phyloP scores from a whole-genome alignment of 2,329 filamentous ascomycete species.

The Aureobasidium leucospermi region DNA sequence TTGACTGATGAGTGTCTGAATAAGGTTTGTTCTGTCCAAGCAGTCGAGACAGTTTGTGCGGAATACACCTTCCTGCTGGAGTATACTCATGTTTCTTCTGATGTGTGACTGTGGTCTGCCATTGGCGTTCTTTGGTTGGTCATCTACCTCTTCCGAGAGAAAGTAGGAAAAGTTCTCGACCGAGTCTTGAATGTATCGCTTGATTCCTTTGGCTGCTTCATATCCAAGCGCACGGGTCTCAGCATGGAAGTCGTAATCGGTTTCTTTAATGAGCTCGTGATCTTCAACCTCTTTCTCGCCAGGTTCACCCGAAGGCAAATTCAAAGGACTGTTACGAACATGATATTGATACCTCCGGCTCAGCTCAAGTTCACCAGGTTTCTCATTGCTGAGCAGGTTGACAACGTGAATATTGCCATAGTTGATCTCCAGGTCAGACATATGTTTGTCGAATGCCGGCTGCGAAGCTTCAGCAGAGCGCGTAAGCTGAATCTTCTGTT shows the following conservation, averaged over 20 bases:
- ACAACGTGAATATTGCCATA: constrained; percentile 91
- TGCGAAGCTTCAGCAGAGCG: constrained; percentile 85
- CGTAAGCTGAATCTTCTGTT: constrained; percentile 90
- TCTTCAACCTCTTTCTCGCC: constrained; percentile 40
- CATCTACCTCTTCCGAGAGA: constrained; percentile 64
- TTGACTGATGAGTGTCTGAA: constrained; percentile 91
- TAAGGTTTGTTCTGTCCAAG: constrained; percentile 87
- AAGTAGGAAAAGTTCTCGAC: constrained; percentile 91
- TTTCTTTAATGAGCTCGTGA: constrained; percentile 68
- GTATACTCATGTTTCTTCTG: constrained; percentile 53
- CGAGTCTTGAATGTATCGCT: constrained; percentile 67
- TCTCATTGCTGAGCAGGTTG: constrained; percentile 86
- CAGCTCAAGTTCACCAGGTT: constrained; percentile 77
- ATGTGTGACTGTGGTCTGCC: constrained; percentile 31
- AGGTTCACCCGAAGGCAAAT: constrained; percentile 35
- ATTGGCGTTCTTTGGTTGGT: constrained; percentile 36
- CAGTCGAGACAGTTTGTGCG: constrained; percentile 95
- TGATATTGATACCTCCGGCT: constrained; percentile 73
- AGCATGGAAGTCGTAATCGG: constrained; percentile 94
- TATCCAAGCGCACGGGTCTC: constrained; percentile 88
- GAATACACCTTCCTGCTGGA: constrained; percentile 94
- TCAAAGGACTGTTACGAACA: constrained; percentile 66
- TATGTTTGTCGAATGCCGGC: constrained; percentile 92
- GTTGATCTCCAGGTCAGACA: constrained; percentile 72
- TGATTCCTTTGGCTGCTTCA: constrained; percentile 81